Conservation (phyloP, 352 stramenopile species). For the Pythium dissimile region DNA sequence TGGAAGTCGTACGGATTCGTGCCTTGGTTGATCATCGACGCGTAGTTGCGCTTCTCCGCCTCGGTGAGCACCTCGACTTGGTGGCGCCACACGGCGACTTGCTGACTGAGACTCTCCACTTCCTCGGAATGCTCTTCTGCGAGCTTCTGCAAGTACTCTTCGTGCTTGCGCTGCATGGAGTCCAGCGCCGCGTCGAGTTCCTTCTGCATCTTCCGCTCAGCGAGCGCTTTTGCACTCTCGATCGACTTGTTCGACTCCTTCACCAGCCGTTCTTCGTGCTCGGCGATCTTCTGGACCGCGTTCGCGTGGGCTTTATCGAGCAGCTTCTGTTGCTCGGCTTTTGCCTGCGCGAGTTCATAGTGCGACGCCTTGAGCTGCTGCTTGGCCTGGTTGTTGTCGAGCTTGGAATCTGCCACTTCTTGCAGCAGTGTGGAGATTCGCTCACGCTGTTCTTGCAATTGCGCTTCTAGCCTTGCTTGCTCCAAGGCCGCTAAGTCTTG, state of each 20-base stretch:
- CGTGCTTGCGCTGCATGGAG: conserved; percentile 54
- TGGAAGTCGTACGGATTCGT: conserved; percentile 57
- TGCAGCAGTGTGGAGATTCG: conserved; percentile 40
- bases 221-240: conserved; percentile 49
- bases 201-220: conserved; percentile 51
- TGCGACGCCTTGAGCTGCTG: conserved; percentile 39
- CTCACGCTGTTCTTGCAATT: conserved; percentile 35
- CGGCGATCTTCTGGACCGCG: conserved; percentile 41
- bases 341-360: conserved; percentile 25
- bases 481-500: conserved; percentile 30
- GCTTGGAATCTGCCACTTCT: conserved; percentile 30
- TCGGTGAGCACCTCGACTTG: conserved; percentile 84
- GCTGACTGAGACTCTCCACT: conserved; percentile 75
- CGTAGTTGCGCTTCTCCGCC: conserved; percentile 76
- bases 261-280: conserved; percentile 65
- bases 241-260: conserved; percentile 81
- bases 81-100: conserved; percentile 79
- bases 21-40: conserved; percentile 53
- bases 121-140: conserved; percentile 82
- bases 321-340: conserved; percentile 40
- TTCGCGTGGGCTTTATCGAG: conserved; percentile 45
- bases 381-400: conserved; percentile 34
- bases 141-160: conserved; percentile 76
- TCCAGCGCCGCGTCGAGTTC: conserved; percentile 47
- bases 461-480: conserved; percentile 26